phyloP scores from a whole-genome alignment of 2,329 filamentous ascomycete species.

The Scedosporium dehoogii region DNA sequence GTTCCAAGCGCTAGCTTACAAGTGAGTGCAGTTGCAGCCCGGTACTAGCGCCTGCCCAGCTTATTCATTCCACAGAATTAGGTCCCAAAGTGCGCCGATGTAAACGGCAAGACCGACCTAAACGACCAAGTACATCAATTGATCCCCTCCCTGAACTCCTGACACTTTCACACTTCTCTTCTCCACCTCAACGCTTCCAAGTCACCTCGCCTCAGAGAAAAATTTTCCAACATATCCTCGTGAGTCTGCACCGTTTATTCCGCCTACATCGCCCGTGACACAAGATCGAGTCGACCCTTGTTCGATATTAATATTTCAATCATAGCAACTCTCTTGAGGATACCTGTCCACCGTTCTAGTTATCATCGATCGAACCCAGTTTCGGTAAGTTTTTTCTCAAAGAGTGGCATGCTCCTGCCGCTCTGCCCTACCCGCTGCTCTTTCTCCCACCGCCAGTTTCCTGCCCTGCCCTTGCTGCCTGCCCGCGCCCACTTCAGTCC shows the following conservation, averaged over 20 bases:
- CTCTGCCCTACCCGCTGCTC: neutral
- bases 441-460: neutral
- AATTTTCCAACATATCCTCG: constrained; percentile 6
- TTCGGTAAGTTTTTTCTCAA: no score
- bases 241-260: constrained; percentile 3
- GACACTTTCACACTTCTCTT: constrained; percentile 4
- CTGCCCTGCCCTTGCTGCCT: neutral
- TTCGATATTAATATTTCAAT: neutral
- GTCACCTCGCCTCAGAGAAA: neutral
- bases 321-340: neutral
- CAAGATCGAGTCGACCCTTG: neutral
- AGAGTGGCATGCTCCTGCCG: no score
- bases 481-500: neutral
- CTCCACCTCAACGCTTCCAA: neutral
- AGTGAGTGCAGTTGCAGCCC: no score
- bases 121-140: neutral
- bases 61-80: no score
- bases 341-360: no score
- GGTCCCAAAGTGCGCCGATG: no score
- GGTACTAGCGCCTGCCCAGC: no score
- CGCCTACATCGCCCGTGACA: neutral
- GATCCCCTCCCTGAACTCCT: constrained; percentile 3
- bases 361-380: no score
- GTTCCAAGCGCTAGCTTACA: no score
- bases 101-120: no score